Percentiles rank a stretch among this genome's conserved stretches.
Evolutionary conservation across 768 basidiomycete species (phyloP).

Genomic region (Dentipellis sp.): DNA sequence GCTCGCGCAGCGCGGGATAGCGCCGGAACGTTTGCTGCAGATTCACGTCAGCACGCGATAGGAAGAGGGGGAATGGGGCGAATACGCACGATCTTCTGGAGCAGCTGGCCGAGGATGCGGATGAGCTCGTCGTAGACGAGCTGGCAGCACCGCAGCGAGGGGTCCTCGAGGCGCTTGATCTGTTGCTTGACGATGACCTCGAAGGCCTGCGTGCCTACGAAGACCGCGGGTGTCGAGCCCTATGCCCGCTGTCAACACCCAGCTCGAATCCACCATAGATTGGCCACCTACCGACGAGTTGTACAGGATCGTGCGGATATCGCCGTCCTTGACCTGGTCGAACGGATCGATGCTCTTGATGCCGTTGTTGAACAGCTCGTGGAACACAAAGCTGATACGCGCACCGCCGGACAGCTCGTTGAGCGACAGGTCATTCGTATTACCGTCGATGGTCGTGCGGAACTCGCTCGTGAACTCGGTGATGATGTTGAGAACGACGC

Average conservation of each 20-base stretch:
- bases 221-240: slow-evolving; percentile 94
- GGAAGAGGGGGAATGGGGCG: not conserved
- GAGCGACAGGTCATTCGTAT: slow-evolving; percentile 87
- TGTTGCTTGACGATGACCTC: slow-evolving; percentile 99
- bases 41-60: not conserved
- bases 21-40: slow-evolving; percentile 88
- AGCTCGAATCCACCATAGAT: not conserved
- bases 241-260: slow-evolving; percentile 19
- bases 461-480: slow-evolving; percentile 98
- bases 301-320: slow-evolving; percentile 92
- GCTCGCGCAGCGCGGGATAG: slow-evolving; percentile 92
- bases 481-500: slow-evolving; percentile 92
- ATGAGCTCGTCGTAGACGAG: slow-evolving; percentile 97
- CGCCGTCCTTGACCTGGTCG: slow-evolving; percentile 97
- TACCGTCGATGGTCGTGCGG: slow-evolving; percentile 94
- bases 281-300: slow-evolving; percentile 87
- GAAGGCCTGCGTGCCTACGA: slow-evolving; percentile 95
- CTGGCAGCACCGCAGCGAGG: slow-evolving; percentile 86
- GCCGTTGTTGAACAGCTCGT: slow-evolving; percentile 96
- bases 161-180: slow-evolving; percentile 94
- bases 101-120: slow-evolving; percentile 85
- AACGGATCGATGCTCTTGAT: slow-evolving; percentile 96
- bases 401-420: slow-evolving; percentile 99
- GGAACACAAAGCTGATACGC: slow-evolving; percentile 97
- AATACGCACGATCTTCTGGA: slow-evolving; percentile 73